Evolutionary conservation across 768 basidiomycete species (phyloP), one percentile per base, ranked within the genome.

Genomic region (Russula vinacea): DNA sequence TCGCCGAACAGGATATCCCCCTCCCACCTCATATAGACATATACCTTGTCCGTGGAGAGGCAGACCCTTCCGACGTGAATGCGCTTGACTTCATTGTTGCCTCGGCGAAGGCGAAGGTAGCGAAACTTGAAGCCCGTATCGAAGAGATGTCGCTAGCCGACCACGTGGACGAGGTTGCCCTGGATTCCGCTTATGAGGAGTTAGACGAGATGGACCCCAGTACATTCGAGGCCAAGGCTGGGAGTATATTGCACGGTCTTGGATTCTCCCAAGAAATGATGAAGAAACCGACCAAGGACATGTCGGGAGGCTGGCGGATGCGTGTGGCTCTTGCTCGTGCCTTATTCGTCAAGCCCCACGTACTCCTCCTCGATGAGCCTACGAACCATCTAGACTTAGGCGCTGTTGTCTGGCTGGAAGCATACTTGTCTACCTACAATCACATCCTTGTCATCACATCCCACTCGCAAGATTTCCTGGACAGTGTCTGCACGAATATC

Each of bases 401-500:
- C 64, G 96, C 96, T 49, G 96, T 98, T 67, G 97, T 98, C 62
- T 99, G 96, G 96, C 81, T 99, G 45, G 96, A 99, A 75, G 96
- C 96, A 13, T 99, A 99, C 77, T 82, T 98, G 47, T 90, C 93
- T 35, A 97, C 93, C 37, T 99, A 99, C 79, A 97, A 96, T 78
- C 96, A 99, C 75, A 98, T 99, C 74, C 85, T 99, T 69, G 92
- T 97, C 72, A 90, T 94, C 79, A 96, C 94, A 9, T 94, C 90
- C 55, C 96, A 99, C 79, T 98, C 96, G n/a, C 92, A 94, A 74
- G 96, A 98, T 80, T 98, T 98, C 82, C 93, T 98, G 92, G 96
- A 98, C 76, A 86, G 83, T 40, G 87, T 98, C 53, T 98, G 96
- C 79, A 98, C 96, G 70, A 94, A 98, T 76, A 88, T 98, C 79